Base-by-base conservation (phyloP, 768 basidiomycete species). In the Tylopilus vinaceipallidus region DNA sequence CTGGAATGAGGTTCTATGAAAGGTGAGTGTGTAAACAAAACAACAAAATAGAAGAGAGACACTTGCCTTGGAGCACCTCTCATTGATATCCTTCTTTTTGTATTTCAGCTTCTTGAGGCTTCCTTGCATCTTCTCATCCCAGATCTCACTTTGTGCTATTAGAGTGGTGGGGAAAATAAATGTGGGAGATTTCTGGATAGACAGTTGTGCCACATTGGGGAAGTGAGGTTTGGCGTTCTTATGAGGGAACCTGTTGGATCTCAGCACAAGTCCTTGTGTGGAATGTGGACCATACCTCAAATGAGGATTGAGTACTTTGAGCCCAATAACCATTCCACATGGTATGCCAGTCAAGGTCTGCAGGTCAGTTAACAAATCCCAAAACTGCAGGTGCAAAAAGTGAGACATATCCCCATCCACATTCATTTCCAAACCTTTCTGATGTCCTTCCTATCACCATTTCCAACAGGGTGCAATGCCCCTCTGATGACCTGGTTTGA, bases 21-120 rank as follows among this genome's bases (percentile, higher is more conserved):
- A 37, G 7, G n/a, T 23, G 40, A 16, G 22, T 17, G 12, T 12
- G 44, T 48, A 30, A 41, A 53, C 19, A 43, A 3, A 46, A 14
- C 26, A 19, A 32, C 40, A 9, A 19, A 23, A 41, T 8, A 22
- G 8, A 23, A 35, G 9, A 1, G 43, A n/a, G 13, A 30, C 23
- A 51, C 40, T 26, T 32, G 89, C 94, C 72, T 87, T 78, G 10
- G 86, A 76, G 13, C 89, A 77, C 38, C 95, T 77, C n/a, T 81
- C 77, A 53, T 99, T 94, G 16, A 98, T 67, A 54, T 95, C 89
- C 57, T 85, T 84, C 69, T 93, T 92, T 65, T 81, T 84, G 68
- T 79, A 94, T 22, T 76, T 77, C 0, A 87, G 88, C 45, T 77
- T 81, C 38, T 73, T 71, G 8, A 92, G 66, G 6, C 62, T 60